These are phyloP conservation scores for Syzygium syzygioides DNA, from an alignment of 441 rosid genomes.

Conservation along the genomic window DNA sequence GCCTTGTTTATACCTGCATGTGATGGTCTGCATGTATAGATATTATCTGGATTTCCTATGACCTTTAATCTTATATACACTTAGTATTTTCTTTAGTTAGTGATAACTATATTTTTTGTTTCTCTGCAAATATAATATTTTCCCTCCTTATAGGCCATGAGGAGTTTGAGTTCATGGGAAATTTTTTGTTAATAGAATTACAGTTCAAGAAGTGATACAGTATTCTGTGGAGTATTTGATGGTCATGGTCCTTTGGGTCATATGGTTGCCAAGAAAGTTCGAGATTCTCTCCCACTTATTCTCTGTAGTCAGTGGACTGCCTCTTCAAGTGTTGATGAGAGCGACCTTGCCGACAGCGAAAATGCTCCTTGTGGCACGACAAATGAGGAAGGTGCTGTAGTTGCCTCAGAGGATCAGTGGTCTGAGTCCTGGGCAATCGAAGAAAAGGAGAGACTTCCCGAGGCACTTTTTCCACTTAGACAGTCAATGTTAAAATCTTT, in stretches of 20 bases:
- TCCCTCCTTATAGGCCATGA: background rate
- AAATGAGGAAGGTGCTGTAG: slow-evolving; percentile 26
- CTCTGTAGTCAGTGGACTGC: slow-evolving; percentile 45
- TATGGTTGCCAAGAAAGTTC: slow-evolving; percentile 63
- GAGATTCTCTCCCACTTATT: slow-evolving; percentile 52
- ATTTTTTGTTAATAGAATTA: slow-evolving; percentile 40
- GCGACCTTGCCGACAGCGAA: slow-evolving; percentile 14
- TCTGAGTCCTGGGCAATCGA: slow-evolving; percentile 28
- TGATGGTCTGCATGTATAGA: background rate
- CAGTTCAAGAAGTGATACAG: slow-evolving; percentile 43
- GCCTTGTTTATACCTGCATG: background rate
- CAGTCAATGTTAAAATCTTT: slow-evolving; percentile 50
- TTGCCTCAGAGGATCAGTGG: slow-evolving; percentile 54
- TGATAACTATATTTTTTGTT: background rate
- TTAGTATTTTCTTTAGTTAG: background rate
- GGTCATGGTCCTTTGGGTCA: slow-evolving; percentile 86
- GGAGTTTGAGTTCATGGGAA: slow-evolving; percentile 17
- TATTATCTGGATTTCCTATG: background rate
- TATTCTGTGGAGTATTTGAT: slow-evolving; percentile 70
- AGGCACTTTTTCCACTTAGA: slow-evolving; percentile 45
- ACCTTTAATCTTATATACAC: background rate
- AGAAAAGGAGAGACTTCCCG: slow-evolving; percentile 41
- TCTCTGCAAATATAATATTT: background rate
- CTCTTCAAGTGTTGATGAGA: slow-evolving; percentile 21
- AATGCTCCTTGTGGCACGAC: slow-evolving; percentile 16